Conservation (phyloP, 768 basidiomycete genomes). For the Dioszegia crocea region DNA sequence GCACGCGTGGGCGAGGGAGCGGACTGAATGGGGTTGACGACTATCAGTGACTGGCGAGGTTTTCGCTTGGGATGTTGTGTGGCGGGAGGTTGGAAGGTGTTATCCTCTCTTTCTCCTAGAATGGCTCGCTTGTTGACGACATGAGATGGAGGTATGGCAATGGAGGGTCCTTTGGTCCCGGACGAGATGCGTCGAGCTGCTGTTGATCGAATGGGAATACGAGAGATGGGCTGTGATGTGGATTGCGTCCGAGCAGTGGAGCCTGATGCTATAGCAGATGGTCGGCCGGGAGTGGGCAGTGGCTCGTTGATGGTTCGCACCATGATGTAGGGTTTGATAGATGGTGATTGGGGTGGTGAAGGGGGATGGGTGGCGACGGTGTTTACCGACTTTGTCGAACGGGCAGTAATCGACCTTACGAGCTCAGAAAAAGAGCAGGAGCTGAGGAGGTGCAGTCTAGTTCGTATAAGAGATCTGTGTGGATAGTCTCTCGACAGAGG, state of each 20-base stretch:
- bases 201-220: constrained; percentile 1
- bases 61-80: background rate
- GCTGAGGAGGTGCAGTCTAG: too few species aligned
- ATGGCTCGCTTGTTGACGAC: constrained; percentile 1
- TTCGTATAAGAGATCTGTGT: too few species aligned
- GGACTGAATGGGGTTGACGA: background rate
- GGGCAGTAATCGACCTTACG: background rate
- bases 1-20: background rate
- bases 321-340: background rate
- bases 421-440: too few species aligned
- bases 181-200: background rate
- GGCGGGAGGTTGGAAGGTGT: background rate
- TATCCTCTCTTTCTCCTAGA: constrained; percentile 10
- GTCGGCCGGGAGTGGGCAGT: constrained; percentile 2
- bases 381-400: background rate
- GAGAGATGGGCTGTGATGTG: background rate
- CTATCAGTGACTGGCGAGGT: background rate
- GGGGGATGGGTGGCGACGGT: background rate
- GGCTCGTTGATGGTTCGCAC: constrained; percentile 3
- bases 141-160: background rate
- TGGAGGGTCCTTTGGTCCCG: background rate
- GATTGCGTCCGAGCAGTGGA: background rate
- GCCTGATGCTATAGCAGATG: background rate
- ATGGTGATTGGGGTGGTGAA: background rate
- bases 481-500: too few species aligned